Conservation (phyloP, 1,284 basidiomycete genomes). For the Ceratobasidium sp. region DNA sequence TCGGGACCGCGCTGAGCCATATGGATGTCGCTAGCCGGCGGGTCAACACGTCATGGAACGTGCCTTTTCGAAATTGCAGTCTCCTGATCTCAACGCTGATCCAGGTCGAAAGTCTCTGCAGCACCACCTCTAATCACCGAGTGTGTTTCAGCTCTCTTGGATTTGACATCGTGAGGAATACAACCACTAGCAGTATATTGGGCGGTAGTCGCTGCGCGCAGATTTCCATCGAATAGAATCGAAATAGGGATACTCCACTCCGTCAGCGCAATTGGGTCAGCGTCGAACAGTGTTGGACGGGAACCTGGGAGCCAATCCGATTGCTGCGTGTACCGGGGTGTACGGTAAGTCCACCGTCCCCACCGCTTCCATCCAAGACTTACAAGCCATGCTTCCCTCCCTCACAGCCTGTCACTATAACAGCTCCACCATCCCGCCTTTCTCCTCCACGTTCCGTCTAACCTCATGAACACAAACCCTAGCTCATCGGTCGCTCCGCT, state of each 20-base stretch:
- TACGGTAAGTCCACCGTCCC: constrained; percentile 39
- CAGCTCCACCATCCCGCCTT: constrained; percentile 30
- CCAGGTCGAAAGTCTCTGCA: constrained; percentile 10
- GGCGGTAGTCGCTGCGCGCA: not conserved
- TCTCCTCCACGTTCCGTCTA: constrained; percentile 21
- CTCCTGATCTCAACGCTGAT: constrained; percentile 4
- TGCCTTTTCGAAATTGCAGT: constrained; percentile 2
- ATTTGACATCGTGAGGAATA: constrained; percentile 24
- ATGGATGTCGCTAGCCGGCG: constrained; percentile 18
- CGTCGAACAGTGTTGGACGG: constrained; percentile 24
- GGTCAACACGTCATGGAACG: constrained; percentile 12
- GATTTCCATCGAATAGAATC: not conserved
- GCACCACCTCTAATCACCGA: not conserved
- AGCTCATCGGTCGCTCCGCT: constrained; percentile 28
- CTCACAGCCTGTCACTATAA: constrained; percentile 39
- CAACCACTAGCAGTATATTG: not conserved
- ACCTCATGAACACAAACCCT: constrained; percentile 29
- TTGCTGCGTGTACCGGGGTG: constrained; percentile 26
- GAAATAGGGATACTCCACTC: not conserved
- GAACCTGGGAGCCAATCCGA: constrained; percentile 37
- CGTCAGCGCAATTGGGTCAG: constrained; percentile 36
- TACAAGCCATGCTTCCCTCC: constrained; percentile 27
- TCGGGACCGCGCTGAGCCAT: constrained; percentile 21
- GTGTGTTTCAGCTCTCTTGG: constrained; percentile 9
- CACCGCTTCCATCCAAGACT: constrained; percentile 14